Evolutionary conservation across 768 basidiomycete species (phyloP), one percentile per base, ranked within the genome.

Genomic region (Phaffia tasmanica): DNA sequence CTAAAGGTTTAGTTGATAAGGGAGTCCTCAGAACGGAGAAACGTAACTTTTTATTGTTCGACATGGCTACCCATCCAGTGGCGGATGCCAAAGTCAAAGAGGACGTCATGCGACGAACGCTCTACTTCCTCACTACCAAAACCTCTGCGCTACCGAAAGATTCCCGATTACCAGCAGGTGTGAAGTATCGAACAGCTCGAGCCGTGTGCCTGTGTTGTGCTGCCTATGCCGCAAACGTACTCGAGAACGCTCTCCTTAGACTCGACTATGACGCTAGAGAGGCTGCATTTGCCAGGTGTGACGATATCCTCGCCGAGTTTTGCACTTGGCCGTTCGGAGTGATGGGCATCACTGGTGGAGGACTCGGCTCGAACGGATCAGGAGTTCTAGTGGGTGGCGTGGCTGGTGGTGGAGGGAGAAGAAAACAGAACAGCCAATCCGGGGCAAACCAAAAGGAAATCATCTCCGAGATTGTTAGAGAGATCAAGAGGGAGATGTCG

Each of bases 31-130:
- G 95, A 60, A 99, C 94, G 19, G 95, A 98, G 76, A 98, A 99
- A 75, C 88, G 92, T 73, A 98, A 98, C 77, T 99, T 99, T 77
- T 83, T 99, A 59, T 81, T 99, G 35, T 99, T 99, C 78, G 94
- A 99, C 79, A 99, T 99, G 94, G 94, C 95, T 21, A 99, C 94
- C 0, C 94, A 99, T 76, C 95, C 94, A 1, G 88, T 98, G 59
- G 89, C 93, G 8, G 93, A 97, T 77, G 82, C 89, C 16, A 86
- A 88, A 66, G 86, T 85, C 11, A 98, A 98, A 75, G 91, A 92
- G 74, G 81, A 81, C 66, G 83, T 98, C 73, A 81, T 97, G 74
- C 77, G 80, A 18, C 86, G 93, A 42, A 81, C 86, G 32, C 82
- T 88, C 57, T 76, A 84, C 18, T 82, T 97, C 27, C 81, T 97